phyloP scores from a whole-genome alignment of 495 filamentous ascomycete genomes.

The Aspergillus affinis region DNA sequence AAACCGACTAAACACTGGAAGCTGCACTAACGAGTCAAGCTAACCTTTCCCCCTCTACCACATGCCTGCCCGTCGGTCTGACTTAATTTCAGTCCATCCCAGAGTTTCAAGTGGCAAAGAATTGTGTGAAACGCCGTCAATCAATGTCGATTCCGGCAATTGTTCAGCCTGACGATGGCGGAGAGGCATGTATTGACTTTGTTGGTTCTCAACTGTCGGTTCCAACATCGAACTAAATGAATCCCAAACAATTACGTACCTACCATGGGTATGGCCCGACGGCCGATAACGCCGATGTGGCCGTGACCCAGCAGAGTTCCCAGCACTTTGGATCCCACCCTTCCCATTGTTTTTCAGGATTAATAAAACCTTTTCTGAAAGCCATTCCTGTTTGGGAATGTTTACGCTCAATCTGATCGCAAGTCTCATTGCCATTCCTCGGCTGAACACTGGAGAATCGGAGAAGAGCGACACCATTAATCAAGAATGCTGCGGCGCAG shows the following conservation, averaged over 20 bases:
- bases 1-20: not conserved
- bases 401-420: not conserved
- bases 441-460: not conserved
- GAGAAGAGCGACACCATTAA: not conserved
- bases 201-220: too few relatives aligned
- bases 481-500: constrained; percentile 6
- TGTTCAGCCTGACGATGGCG: too few relatives aligned
- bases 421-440: not conserved
- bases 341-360: not conserved
- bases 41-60: not conserved
- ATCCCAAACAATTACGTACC: too few relatives aligned
- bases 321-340: not conserved
- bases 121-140: not conserved
- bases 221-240: too few relatives aligned
- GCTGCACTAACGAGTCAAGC: constrained; percentile 4
- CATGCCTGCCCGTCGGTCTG: too few relatives aligned
- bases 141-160: not conserved
- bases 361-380: not conserved
- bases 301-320: too few relatives aligned
- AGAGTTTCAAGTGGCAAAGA: not conserved
- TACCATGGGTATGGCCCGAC: too few relatives aligned
- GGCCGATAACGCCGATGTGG: too few relatives aligned
- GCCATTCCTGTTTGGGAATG: not conserved
- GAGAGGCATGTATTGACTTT: not conserved
- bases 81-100: not conserved